Conservation (phyloP, 345 rosid genomes). For the Trapa bicornis region DNA sequence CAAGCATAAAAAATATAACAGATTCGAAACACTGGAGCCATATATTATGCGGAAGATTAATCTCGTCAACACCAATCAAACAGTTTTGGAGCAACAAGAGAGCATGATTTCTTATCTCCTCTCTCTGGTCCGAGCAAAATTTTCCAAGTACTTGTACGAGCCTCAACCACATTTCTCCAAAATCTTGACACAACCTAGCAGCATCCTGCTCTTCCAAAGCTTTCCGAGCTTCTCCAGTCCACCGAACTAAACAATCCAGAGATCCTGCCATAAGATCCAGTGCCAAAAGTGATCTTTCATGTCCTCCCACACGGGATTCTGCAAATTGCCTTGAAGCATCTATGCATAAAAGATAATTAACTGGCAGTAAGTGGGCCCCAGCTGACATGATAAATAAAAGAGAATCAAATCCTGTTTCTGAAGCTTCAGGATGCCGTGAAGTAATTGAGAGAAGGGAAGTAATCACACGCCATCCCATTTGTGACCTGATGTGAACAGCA, state of each 20-base stretch:
- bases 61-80: constrained; percentile 62
- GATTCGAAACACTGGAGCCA: constrained; percentile 79
- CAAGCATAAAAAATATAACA: constrained; percentile 80
- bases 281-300: constrained; percentile 73
- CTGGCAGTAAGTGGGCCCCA: constrained; percentile 67
- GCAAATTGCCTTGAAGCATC: constrained; percentile 96
- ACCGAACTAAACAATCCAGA: constrained; percentile 56
- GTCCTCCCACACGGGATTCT: constrained; percentile 94
- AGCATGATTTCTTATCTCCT: constrained; percentile 91
- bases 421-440: constrained; percentile 95
- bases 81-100: constrained; percentile 75
- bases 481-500: constrained; percentile 86
- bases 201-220: constrained; percentile 65
- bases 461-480: constrained; percentile 90
- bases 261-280: constrained; percentile 89
- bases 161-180: constrained; percentile 94
- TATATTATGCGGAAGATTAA: constrained; percentile 50
- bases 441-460: constrained; percentile 85
- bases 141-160: constrained; percentile 88
- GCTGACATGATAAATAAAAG: constrained; percentile 74
- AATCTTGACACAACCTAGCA: constrained; percentile 53
- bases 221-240: constrained; percentile 63
- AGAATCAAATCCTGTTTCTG: constrained; percentile 88
- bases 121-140: constrained; percentile 96
- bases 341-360: constrained; percentile 67